Base-by-base conservation (phyloP, 108 stramenopile genomes). In the Aurantiochytrium sp. region DNA sequence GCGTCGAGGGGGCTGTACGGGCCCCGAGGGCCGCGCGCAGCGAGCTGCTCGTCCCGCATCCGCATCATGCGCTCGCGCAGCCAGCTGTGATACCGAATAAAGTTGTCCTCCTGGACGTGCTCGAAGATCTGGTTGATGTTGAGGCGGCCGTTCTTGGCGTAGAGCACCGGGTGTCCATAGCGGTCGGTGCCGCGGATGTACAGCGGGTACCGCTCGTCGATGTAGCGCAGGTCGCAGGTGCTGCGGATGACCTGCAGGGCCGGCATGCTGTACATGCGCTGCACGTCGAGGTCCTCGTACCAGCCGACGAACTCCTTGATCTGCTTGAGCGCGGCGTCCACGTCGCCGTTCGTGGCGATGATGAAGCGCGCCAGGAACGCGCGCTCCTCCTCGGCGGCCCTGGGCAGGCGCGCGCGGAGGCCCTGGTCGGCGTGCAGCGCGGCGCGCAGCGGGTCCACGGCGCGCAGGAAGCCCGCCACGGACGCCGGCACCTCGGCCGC, bases 61-160 rank as follows among this genome's bases (percentile, higher is more conserved):
- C 73, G 73, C 73, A 81, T 81, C 73, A 81, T 81, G 8, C 73
- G 73, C 39, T 81, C 73, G 36, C 73, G 73, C 39, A 81, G 73
- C 73, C 73, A 81, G 42, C 24, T 27, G 24, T 81, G 73, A 48
- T 81, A 81, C 42, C 39, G 39, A 48, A 81, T 48, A 81, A 81
- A 81, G 27, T 81, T 41, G 10, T 12, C 45, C 45, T 41, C 73
- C 42, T 41, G 6, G 2, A 81, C 73, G 19, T 48, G 45, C 2
- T 81, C 45, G 2, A 81, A 81, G 45, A 81, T 81, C 73, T 41
- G 42, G 42, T 81, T 41, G 17, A 48, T 4, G 45, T 81, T 81
- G 39, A 81, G n/a, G 17, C 45, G 6, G 10, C 73, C 39, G 42
- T 22, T 30, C 27, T 30, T 22, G 6, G 73, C 73, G 30, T 81